Evolutionary conservation across 2,329 filamentous ascomycete species (phyloP).

Genomic region (Beauveria scarabaeidicola): DNA sequence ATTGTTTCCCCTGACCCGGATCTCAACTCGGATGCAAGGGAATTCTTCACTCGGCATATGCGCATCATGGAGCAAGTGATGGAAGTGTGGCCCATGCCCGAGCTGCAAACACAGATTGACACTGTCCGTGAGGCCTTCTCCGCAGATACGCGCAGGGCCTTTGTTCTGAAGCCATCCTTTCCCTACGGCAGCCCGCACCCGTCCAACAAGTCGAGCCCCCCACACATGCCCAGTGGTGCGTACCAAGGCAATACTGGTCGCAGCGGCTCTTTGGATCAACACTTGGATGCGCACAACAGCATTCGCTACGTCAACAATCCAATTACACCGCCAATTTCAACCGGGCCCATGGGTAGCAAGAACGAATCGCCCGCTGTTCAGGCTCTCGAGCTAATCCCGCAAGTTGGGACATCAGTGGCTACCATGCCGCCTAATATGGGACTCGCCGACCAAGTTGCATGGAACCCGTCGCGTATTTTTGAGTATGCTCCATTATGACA

Average conservation of each 20-base stretch:
- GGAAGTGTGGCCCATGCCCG: conserved; percentile 75
- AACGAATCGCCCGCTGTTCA: conserved; percentile 66
- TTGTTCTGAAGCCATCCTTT: conserved; percentile 81
- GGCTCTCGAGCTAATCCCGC: conserved; percentile 63
- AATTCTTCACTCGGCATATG: conserved; percentile 92
- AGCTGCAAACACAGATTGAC: conserved; percentile 84
- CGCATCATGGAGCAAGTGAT: conserved; percentile 81
- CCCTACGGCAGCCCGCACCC: conserved; percentile 73
- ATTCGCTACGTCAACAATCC: conserved; percentile 60
- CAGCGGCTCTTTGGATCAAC: conserved; percentile 44
- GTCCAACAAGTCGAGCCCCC: conserved; percentile 55
- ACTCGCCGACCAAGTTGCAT: conserved; percentile 56
- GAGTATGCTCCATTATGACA: conserved; percentile 49
- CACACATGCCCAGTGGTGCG: conserved; percentile 39
- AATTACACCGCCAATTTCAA: conserved; percentile 73
- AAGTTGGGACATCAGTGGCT: conserved; percentile 42
- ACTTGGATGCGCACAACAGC: conserved; percentile 43
- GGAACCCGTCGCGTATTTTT: conserved; percentile 85
- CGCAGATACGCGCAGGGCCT: conserved; percentile 72
- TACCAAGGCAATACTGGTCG: conserved; percentile 40
- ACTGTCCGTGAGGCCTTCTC: conserved; percentile 87
- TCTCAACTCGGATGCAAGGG: conserved; percentile 72
- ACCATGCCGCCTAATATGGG: conserved; percentile 47
- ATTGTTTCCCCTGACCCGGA: conserved; percentile 89
- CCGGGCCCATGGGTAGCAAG: conserved; percentile 64